These are phyloP conservation scores for Aspergillus leporis DNA, from an alignment of 495 filamentous ascomycete species.

Conservation along the genomic window DNA sequence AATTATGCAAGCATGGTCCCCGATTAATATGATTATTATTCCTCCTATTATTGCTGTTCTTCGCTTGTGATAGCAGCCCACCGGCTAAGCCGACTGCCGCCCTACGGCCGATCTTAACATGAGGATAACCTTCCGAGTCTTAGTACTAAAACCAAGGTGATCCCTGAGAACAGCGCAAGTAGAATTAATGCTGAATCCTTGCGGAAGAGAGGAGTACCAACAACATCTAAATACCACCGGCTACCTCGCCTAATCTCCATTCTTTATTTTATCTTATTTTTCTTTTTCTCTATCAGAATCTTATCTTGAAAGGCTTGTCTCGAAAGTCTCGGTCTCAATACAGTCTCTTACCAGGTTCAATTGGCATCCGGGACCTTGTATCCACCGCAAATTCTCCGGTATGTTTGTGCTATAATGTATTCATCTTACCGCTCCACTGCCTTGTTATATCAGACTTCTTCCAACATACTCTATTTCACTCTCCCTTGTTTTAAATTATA, in stretches of 20 bases:
- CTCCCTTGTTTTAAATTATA: conserved; percentile 2
- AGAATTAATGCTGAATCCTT: conserved; percentile 6
- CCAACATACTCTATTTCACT: neutral
- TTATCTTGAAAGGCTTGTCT: neutral
- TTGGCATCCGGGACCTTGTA: conserved; percentile 1
- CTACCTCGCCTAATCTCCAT: neutral
- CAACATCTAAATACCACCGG: neutral
- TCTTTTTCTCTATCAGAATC: neutral
- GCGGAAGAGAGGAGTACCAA: neutral
- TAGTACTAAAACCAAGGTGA: conserved; percentile 17
- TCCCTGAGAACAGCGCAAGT: conserved; percentile 8
- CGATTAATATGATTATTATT: neutral
- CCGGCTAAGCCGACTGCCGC: conserved; percentile 17
- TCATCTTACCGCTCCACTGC: neutral
- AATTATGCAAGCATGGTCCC: neutral
- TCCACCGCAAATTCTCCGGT: conserved; percentile 11
- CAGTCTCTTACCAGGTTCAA: neutral
- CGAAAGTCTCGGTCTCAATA: neutral
- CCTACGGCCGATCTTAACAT: conserved; percentile 18
- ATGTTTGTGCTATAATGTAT: conserved; percentile 20
- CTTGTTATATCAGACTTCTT: conserved; percentile 1
- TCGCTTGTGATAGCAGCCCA: conserved; percentile 14
- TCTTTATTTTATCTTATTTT: neutral
- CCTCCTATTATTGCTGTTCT: neutral
- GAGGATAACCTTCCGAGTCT: conserved; percentile 8